Base-by-base conservation (phyloP, 163 green algal species). In the Chlorella variabilis region DNA sequence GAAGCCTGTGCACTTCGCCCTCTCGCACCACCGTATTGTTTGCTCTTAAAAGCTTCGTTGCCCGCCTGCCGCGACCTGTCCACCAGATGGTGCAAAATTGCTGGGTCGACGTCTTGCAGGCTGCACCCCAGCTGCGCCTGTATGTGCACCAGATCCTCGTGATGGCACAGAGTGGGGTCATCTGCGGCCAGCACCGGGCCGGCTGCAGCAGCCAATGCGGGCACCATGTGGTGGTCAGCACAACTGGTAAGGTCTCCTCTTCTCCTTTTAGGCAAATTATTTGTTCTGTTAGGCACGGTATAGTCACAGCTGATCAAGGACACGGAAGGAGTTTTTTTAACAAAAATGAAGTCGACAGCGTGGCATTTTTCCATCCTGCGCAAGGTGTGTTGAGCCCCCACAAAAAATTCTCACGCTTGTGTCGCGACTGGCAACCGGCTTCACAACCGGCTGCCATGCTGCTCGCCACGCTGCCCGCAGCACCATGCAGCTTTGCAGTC, bases 31-130 rank as follows among this genome's bases (percentile, higher is more conserved):
- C 86, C 80, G 58, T 91, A 94, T 58, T 90, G 78, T 39, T 93
- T 92, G 27, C 75, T 54, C 0, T 59, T 82, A 76, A 96, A 97
- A 6, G 88, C 82, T 6, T 81, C 75, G 84, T 95, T 96, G 51
- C 93, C 93, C 3, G 67, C 67, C 54, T 91, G 81, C 86, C 94
- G 93, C 18, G 58, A 85, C 42, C 70, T 41, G 4, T 81, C 68
- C 36, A 89, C 73, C 2, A 82, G 20, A 34, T 83, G 80, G 2
- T 36, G 17, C n/a, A 89, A 13, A 6, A 67, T 4, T 4, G 71
- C 41, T 9, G 59, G 62, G 51, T 76, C 59, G 18, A 54, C 27
- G 70, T 83, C 68, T 27, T 75, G 62, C 34, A 83, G 31, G 15
- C 2, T 48, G 1, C 78, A 5, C 25, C 61, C 75, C n/a, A 49